Evolutionary conservation across 768 basidiomycete genomes (phyloP), one percentile per base, ranked within the genome.

Genomic region (Galerina marginata): DNA sequence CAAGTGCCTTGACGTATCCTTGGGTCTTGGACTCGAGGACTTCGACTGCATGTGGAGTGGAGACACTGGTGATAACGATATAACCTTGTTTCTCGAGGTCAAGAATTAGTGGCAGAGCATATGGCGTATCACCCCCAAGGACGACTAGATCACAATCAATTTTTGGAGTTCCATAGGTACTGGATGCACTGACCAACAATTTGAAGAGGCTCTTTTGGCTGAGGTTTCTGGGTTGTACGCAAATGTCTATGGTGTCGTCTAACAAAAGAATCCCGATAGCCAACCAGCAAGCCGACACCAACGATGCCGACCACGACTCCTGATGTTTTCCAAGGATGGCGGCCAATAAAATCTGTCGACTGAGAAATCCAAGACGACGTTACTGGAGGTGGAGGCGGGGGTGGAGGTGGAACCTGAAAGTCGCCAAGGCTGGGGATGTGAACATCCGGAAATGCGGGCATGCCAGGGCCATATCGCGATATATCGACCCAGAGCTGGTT

Each of bases 61-160:
- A 77, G 15, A 94, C 93, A 61, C 90, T 95, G 4, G 88, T 80
- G 62, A 96, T 86, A 39, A 96, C 89, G 66, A 95, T 90, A 67
- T 90, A 95, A 0, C 92, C 93, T 61, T 87, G 84, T 67, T 79
- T 81, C 75, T 94, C 92, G 46, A 96, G 79, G 54, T 89, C 88
- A 47, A 83, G 67, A 54, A 95, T 87, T 43, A 95, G 73, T 7
- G 91, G 86, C n/a, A 87, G 78, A 6, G 86, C 92, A 52, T 88
- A 77, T 0, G 89, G 84, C 16, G 83, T 81, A 68, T 95, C 94
- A 9, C 89, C 94, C 26, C 95, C 94, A 42, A 95, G 81, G 26
- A 95, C 82, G 39, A 95, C 92, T 93, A 53, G 43, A 59, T 56
- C 14, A 50, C 33, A 46, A 49, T 61, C 46, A 57, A 44, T 15